Evolutionary conservation across 179 eudicot genomes (phyloP).

Genomic region (Monotropa hypopitys): DNA sequence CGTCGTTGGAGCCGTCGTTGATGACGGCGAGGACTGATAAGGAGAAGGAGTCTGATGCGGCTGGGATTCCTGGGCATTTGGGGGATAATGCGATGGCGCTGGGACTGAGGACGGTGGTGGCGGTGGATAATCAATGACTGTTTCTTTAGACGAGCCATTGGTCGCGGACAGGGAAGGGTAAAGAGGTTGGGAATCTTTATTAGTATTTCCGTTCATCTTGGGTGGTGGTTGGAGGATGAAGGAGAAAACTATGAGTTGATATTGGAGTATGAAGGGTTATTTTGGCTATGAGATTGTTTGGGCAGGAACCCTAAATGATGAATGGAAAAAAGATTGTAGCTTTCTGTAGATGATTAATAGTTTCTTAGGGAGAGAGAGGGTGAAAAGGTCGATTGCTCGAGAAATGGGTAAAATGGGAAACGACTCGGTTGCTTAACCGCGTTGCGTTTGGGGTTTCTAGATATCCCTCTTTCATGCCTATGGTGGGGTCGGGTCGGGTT

Average conservation of each 20-base stretch:
- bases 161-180: neutral
- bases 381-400: neutral
- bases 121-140: neutral
- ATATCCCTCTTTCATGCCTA: neutral
- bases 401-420: neutral
- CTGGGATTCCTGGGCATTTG: neutral
- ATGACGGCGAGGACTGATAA: neutral
- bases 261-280: too few relatives aligned
- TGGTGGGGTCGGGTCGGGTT: neutral
- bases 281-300: neutral
- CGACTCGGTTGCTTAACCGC: constrained; percentile 7
- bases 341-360: neutral
- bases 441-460: neutral
- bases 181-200: neutral
- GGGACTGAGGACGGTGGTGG: neutral
- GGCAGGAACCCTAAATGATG: neutral
- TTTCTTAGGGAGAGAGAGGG: neutral
- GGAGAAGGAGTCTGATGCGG: neutral
- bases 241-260: too few relatives aligned
- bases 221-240: neutral
- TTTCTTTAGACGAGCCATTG: neutral
- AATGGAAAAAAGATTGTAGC: neutral
- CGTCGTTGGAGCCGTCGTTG: neutral
- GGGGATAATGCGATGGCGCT: neutral
- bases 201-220: neutral